A percentile compares a stretch with the other conserved stretches of the same genome.
Conservation (phyloP, 139 green algal species). For the Chlamydomonas eustigma region DNA sequence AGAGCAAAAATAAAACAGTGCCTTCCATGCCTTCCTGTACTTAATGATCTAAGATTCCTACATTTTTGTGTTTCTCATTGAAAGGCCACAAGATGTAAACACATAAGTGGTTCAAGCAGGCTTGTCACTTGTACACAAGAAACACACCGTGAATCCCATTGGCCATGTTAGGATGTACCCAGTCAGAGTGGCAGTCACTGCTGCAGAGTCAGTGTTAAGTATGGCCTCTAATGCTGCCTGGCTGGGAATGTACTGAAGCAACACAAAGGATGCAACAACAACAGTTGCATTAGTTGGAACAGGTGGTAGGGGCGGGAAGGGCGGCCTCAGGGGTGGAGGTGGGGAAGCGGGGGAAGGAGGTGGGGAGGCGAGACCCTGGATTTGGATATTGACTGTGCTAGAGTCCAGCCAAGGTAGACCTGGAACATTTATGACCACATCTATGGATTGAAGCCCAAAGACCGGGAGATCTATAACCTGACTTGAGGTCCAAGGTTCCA, state of each 20-base stretch:
- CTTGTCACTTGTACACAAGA: too few relatives aligned
- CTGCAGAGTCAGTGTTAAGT: background rate
- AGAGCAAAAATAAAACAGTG: too few relatives aligned
- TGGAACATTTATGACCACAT: background rate
- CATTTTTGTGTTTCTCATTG: too few relatives aligned
- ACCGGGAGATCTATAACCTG: slow-evolving; percentile 1
- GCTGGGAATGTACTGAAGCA: slow-evolving; percentile 9
- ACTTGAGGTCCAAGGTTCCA: background rate
- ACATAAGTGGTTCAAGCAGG: too few relatives aligned
- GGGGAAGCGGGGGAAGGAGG: background rate
- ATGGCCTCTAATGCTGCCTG: slow-evolving; percentile 4
- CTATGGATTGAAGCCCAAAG: background rate
- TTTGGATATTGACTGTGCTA: slow-evolving; percentile 6
- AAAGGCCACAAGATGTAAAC: too few relatives aligned
- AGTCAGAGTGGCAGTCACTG: background rate
- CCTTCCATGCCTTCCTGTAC: too few relatives aligned
- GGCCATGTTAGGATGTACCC: slow-evolving; percentile 17
- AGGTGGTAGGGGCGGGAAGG: background rate
- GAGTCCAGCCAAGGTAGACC: slow-evolving; percentile 13
- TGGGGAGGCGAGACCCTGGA: background rate
- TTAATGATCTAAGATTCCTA: too few relatives aligned
- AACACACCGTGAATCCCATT: slow-evolving; percentile 9
- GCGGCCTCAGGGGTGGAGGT: background rate
- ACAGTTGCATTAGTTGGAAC: background rate
- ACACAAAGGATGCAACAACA: background rate